These are phyloP conservation scores for Aegle marmelos DNA, from an alignment of 345 rosid species.

Conservation along the genomic window DNA sequence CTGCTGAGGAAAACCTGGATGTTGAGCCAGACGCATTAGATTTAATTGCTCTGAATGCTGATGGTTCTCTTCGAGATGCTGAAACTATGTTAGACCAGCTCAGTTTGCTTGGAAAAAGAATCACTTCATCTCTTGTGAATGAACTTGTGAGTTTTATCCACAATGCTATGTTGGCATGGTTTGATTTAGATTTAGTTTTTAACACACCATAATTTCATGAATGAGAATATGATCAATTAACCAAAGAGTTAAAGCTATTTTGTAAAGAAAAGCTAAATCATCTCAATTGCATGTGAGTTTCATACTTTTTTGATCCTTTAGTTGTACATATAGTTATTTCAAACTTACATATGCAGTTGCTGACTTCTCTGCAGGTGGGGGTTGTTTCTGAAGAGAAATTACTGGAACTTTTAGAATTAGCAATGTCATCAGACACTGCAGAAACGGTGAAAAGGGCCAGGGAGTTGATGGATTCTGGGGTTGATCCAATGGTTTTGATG, in stretches of 20 bases:
- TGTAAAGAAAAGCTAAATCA: background rate
- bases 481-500: conserved; percentile 92
- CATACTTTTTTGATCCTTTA: background rate
- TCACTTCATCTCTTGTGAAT: conserved; percentile 76
- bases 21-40: conserved; percentile 89
- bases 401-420: conserved; percentile 88
- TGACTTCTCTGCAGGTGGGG: conserved; percentile 60
- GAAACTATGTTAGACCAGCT: conserved; percentile 97
- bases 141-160: conserved; percentile 77
- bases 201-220: background rate
- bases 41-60: conserved; percentile 86
- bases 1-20: conserved; percentile 74
- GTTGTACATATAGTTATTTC: background rate
- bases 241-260: background rate
- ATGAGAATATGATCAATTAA: background rate
- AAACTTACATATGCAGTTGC: conserved; percentile 1
- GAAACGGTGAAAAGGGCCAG: conserved; percentile 93
- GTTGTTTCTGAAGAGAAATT: conserved; percentile 92
- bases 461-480: conserved; percentile 91
- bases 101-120: conserved; percentile 88
- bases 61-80: conserved; percentile 97
- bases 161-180: background rate
- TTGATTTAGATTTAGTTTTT: conserved; percentile 2
- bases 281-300: background rate
- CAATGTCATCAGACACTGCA: conserved; percentile 92